These are phyloP conservation scores for Phialemoniopsis sp. DNA, from an alignment of 2,329 filamentous ascomycete genomes.

Conservation along the genomic window DNA sequence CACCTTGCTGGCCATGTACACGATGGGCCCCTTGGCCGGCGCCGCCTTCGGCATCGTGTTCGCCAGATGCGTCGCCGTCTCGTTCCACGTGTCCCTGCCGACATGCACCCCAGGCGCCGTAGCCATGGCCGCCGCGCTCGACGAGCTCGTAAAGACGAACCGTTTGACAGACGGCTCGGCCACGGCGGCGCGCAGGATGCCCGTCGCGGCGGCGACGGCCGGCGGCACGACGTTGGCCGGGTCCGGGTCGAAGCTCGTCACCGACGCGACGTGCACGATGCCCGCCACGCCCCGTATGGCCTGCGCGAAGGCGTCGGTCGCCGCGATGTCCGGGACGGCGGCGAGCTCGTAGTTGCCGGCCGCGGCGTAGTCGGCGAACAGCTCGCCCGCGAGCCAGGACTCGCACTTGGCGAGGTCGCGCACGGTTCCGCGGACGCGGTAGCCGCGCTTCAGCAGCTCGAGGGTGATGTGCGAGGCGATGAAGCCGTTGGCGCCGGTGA, in stretches of 20 bases:
- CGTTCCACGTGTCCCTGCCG: slow-evolving; percentile 1
- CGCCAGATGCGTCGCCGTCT: slow-evolving; percentile 6
- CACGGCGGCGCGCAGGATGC: slow-evolving; percentile 27
- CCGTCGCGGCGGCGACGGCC: slow-evolving; percentile 18
- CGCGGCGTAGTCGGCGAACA: slow-evolving; percentile 26
- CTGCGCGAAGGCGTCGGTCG: slow-evolving; percentile 16
- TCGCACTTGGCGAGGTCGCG: slow-evolving; percentile 22
- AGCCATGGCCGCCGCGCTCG: slow-evolving; percentile 12
- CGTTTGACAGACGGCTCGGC: slow-evolving; percentile 27
- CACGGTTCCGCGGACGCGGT: slow-evolving; percentile 38
- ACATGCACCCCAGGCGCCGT: slow-evolving; percentile 8
- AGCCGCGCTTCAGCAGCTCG: slow-evolving; percentile 31
- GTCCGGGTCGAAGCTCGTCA: slow-evolving; percentile 25
- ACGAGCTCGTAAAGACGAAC: slow-evolving; percentile 34
- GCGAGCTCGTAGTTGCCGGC: slow-evolving; percentile 25
- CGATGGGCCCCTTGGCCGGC: not conserved
- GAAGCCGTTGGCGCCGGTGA: slow-evolving; percentile 36
- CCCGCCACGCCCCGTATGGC: slow-evolving; percentile 13
- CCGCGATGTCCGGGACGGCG: slow-evolving; percentile 25
- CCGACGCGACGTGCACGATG: slow-evolving; percentile 32
- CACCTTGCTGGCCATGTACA: slow-evolving; percentile 11
- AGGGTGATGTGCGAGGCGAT: slow-evolving; percentile 33
- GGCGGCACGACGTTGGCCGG: slow-evolving; percentile 32
- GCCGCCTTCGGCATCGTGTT: slow-evolving; percentile 10
- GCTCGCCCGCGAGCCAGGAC: slow-evolving; percentile 2